Conservation (phyloP, 1,284 basidiomycete genomes). For the Irpex lacteus region DNA sequence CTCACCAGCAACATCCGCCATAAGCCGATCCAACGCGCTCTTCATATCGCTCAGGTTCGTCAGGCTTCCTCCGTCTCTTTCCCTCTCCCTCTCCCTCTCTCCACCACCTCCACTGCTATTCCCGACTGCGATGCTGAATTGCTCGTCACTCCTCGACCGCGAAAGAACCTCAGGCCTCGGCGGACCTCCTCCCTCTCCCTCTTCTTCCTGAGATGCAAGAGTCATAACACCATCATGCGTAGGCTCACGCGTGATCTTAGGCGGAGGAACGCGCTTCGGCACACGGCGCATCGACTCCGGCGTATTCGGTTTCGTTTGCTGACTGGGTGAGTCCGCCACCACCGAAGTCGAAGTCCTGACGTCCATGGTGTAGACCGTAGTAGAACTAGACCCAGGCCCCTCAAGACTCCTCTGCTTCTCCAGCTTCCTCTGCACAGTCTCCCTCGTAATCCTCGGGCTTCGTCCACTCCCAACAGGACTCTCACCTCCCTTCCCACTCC, state of each 20-base stretch:
- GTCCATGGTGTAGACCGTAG: not conserved
- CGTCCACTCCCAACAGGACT: constrained; percentile 9
- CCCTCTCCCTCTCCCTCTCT: too few species aligned
- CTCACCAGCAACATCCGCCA: constrained; percentile 68
- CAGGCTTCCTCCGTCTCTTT: not conserved
- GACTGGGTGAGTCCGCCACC: too few species aligned
- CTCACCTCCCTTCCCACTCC: not conserved
- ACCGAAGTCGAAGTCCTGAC: too few species aligned
- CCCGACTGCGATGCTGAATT: constrained; percentile 10
- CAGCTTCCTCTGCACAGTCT: constrained; percentile 50
- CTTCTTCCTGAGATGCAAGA: constrained; percentile 8
- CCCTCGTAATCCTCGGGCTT: constrained; percentile 21
- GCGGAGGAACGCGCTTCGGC: constrained; percentile 8
- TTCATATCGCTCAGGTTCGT: constrained; percentile 66
- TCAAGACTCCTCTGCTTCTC: constrained; percentile 42
- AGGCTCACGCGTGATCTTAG: constrained; percentile 22
- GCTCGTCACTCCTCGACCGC: constrained; percentile 25
- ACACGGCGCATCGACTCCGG: not conserved
- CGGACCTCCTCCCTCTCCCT: constrained; percentile 27
- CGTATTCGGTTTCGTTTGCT: not conserved
- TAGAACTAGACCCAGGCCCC: constrained; percentile 28
- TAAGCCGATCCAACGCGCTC: constrained; percentile 74
- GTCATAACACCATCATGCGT: constrained; percentile 35
- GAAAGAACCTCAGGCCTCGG: constrained; percentile 27
- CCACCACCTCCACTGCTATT: too few species aligned